These are phyloP conservation scores for Tetrapisispora namnaoensis DNA, from an alignment of 805 yeast genomes.

Conservation along the genomic window DNA sequence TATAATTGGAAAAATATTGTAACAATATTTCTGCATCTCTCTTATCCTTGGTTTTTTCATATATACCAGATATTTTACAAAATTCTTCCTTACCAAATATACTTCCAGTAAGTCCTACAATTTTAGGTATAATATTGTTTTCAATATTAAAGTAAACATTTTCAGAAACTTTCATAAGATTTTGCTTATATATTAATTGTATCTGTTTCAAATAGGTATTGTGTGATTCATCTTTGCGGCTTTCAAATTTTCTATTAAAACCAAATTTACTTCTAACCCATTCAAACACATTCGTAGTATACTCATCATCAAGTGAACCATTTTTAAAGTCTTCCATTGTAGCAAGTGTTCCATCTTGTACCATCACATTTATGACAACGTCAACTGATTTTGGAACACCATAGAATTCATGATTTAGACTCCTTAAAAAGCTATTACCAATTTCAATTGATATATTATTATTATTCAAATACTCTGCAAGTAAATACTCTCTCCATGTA, in stretches of 20 bases:
- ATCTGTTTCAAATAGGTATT: constrained; percentile 14
- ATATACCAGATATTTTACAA: constrained; percentile 7
- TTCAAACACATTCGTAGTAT: constrained; percentile 3
- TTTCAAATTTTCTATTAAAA: constrained; percentile 3
- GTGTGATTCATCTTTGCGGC: constrained; percentile 9
- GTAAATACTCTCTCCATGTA: constrained; percentile 30
- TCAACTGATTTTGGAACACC: constrained; percentile 32
- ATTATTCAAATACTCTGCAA: constrained; percentile 3
- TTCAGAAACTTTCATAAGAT: constrained; percentile 8
- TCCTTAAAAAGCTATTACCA: constrained; percentile 20
- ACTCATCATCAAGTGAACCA: constrained; percentile 2
- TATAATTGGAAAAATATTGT: constrained; percentile 12
- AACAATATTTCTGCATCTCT: constrained; percentile 13
- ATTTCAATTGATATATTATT: constrained; percentile 20
- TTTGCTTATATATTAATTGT: constrained; percentile 9
- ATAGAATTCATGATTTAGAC: constrained; percentile 21
- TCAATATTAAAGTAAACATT: constrained; percentile 7
- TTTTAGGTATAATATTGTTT: constrained; percentile 10
- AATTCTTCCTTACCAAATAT: constrained; percentile 15
- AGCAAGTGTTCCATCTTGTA: constrained; percentile 23
- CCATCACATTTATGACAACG: constrained; percentile 28
- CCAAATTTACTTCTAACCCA: constrained; percentile 11
- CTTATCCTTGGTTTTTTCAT: background rate
- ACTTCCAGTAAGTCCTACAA: constrained; percentile 17
- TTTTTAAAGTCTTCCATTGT: constrained; percentile 20